Base-by-base conservation (phyloP, 2,329 filamentous ascomycete species). In the Talaromyces verruculosus region DNA sequence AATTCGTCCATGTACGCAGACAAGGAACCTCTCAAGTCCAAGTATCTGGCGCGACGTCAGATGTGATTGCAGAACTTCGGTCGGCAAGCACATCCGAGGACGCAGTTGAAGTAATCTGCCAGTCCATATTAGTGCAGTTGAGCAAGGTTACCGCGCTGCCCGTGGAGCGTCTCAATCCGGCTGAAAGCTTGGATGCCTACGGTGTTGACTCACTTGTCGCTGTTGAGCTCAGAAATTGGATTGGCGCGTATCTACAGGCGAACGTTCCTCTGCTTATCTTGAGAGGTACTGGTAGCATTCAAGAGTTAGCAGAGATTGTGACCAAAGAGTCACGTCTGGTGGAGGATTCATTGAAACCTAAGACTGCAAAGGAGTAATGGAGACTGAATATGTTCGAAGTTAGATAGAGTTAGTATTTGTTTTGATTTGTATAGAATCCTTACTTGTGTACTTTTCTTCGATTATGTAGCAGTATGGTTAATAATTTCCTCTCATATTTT, bases 181-280 rank as follows among this genome's bases (percentile, higher is more conserved):
- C 11, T 25, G 45, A 49, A 28, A 49, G 45, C 13, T 49, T 49
- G 19, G 45, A 49, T 49, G 69, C 69, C 33, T 69, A 68, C 11
- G 60, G 67, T 6, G 72, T 75, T 51, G 73, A 75, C 49, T 74
- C 72, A 2, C 67, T 75, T n/a, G 68, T 74, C 22, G 70, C 72
- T 5, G 72, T 75, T 67, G 73, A 74, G 57, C 74, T 75, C 35
- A 68, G 69, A n/a, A 72, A 67, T 3, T 75, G 72, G 73, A 71
- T 74, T 28, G 35, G 58, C 19, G 37, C 30, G 2, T 33, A 61
- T 10, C n/a, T 47, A 11, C 25, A 47, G n/a, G 58, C 41, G 2
- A 47, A 37, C 17, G 58, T 61, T 25, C 37, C 58, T 30, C 33
- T 61, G 6, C 37, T 57, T 33, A 30, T 57, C 19, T 33, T 57